Base-by-base conservation (phyloP, 495 filamentous ascomycete genomes). In the Trichoderma virens region DNA sequence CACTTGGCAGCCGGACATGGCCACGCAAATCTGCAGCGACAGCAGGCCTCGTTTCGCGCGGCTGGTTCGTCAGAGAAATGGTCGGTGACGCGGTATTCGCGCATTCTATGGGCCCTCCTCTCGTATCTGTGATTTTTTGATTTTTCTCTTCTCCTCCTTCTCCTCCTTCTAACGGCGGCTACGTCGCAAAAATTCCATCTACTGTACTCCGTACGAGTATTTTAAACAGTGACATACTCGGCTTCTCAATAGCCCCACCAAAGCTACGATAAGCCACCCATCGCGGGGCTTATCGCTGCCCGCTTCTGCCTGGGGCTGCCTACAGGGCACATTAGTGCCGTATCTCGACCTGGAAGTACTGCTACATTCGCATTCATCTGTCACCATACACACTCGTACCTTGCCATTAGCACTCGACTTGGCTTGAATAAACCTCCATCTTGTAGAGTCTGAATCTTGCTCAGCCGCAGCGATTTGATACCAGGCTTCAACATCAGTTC, bases 231-330 rank as follows among this genome's bases (percentile, higher is more conserved):
- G 43, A 47, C 43, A 47, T 47, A 47, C 43, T 23, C 43, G 43
- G 5, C 34, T 35, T 6, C 34, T 45, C 41, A 5, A 45, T 20
- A 16, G 51, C 51, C 25, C 51, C 51, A 56, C 51, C 51, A 7
- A 31, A 56, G 51, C 51, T 56, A 7, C 51, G 51, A 56, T 56
- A 56, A 56, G 51, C 25, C 25, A 14, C 23, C 25, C 51, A 56
- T 28, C 51, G 51, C 51, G 51, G 51, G 51, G 51, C 51, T 56
- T 56, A 56, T 56, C 51, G 51, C 51, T 56, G 51, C 51, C 51
- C 16, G 51, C 51, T 28, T 56, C 51, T 56, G 51, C 51, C 51
- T 56, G 51, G 25, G 51, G 43, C 43, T 47, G 43, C 18, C 43
- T 47, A 23, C 18, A 25, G 8, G 18, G 43, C 34, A 7, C 34